Conservation (phyloP, 345 rosid genomes). For the Populus nigra region DNA sequence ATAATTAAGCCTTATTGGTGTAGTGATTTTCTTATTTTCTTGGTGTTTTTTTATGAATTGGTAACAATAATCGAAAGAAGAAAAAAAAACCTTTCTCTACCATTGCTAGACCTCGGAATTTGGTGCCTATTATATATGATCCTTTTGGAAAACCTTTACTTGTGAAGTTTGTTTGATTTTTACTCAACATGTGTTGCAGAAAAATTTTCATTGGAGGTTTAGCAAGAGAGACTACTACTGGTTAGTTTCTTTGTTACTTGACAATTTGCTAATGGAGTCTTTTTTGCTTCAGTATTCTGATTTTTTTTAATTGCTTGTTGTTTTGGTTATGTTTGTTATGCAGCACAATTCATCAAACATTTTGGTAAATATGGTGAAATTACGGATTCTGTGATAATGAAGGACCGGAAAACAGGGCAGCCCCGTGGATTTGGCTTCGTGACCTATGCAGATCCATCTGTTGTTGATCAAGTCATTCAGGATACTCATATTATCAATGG, state of each 20-base stretch:
- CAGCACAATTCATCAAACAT: slow-evolving; percentile 70
- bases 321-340: slow-evolving; percentile 8
- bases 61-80: no score
- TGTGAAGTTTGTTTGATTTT: neutral
- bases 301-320: neutral
- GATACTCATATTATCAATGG: slow-evolving; percentile 71
- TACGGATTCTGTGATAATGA: slow-evolving; percentile 84
- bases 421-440: slow-evolving; percentile 94
- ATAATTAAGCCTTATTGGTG: neutral
- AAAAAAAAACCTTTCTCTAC: no score
- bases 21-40: neutral
- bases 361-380: slow-evolving; percentile 85
- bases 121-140: neutral
- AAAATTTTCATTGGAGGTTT: slow-evolving; percentile 89
- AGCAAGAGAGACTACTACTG: slow-evolving; percentile 64
- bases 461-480: slow-evolving; percentile 82
- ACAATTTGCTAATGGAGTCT: neutral
- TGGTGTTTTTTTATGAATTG: no score
- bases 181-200: slow-evolving; percentile 23
- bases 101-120: neutral
- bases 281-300: neutral
- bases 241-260: slow-evolving; percentile 27
- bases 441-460: slow-evolving; percentile 79
- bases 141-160: neutral
- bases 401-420: slow-evolving; percentile 75